Base-by-base conservation (phyloP, 805 yeast species). In the Wickerhamomyces queroliae region DNA sequence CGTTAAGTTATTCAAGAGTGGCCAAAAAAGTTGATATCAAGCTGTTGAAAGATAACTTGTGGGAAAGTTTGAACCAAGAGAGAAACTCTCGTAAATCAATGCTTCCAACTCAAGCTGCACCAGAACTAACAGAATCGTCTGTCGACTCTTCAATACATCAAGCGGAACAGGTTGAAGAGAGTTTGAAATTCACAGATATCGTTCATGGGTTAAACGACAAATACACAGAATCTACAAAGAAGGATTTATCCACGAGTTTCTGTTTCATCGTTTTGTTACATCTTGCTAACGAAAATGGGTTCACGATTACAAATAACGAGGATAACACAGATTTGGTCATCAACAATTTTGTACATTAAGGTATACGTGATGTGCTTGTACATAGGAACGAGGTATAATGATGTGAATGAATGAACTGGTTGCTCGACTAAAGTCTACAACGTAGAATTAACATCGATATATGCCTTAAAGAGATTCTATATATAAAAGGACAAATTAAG, bases 261-360 rank as follows among this genome's bases (percentile, higher is more conserved):
- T 84, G 86, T 53, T 88, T 88, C 51, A 85, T 88, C 42, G 84
- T 95, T 50, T 62, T 87, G 52, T 62, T 88, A 26, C 96, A 88
- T 62, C 65, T 88, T 47, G 95, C 95, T 12, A 88, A 89, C 55
- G 96, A 88, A 57, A 80, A 84, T 52, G 91, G 90, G 1, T 64
- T 88, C 23, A 55, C 64, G 7, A 70, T 88, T 5, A 63, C 67
- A 16, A 71, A 73, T 41, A 70, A 32, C 12, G 35, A 32, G 2
- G 51, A 45, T 29, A 52, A 54, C 21, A 33, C 52, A 9, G 59
- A 54, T 37, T 42, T 54, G 31, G 34, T 46, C 11, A 46, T 49
- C 17, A 41, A 43, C 11, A 31, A 38, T 12, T 15, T 41, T n/a
- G 21, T 15, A 15, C 21, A 17, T 12, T 27, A 8, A 10, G 30